A percentile compares a stretch with the other conserved stretches of the same genome.
phyloP scores from a whole-genome alignment of 176 grass and related monocot species.

The Hsuehochloa calcarea region DNA sequence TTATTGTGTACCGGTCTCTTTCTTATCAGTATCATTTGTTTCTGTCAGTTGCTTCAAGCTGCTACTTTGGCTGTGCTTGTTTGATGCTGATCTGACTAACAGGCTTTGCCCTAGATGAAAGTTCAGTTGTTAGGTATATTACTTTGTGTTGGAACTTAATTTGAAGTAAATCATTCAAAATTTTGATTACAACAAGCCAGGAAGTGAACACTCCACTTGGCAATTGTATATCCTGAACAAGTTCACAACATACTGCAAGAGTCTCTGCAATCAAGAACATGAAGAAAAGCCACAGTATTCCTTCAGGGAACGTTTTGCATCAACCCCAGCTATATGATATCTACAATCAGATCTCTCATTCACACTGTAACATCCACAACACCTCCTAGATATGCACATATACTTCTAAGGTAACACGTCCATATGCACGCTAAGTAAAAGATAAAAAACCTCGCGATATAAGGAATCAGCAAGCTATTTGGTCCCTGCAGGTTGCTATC shows the following conservation, averaged over 20 bases:
- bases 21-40: neutral
- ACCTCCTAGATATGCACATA: conserved; percentile 27
- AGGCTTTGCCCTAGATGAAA: neutral
- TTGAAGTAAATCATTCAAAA: neutral
- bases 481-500: conserved; percentile 67
- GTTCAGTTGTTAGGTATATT: neutral
- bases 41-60: neutral
- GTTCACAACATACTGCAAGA: neutral
- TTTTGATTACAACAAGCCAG: neutral
- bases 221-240: neutral
- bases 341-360: neutral
- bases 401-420: conserved; percentile 1
- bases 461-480: conserved; percentile 73
- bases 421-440: neutral
- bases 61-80: neutral
- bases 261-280: conserved; percentile 24
- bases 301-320: conserved; percentile 28
- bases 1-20: neutral
- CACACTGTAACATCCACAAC: neutral
- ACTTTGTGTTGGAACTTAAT: neutral
- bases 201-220: neutral
- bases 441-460: neutral
- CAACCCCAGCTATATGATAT: conserved; percentile 20
- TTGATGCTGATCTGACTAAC: neutral
- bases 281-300: neutral